Base-by-base conservation (phyloP, 2,329 filamentous ascomycete species). In the Malbranchea zuffiana region DNA sequence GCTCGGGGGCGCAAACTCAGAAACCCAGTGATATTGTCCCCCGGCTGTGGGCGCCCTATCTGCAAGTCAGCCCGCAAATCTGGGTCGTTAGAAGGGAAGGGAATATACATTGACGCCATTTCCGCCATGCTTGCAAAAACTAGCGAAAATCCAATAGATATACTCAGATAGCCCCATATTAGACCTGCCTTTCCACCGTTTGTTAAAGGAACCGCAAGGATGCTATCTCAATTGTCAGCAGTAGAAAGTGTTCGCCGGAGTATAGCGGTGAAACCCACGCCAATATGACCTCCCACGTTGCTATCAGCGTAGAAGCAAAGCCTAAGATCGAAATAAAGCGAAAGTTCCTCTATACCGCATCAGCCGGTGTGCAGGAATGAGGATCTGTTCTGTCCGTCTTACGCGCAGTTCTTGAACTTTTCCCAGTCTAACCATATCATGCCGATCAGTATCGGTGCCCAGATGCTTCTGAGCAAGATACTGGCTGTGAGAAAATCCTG, bases 321-420 rank as follows among this genome's bases (percentile, higher is more conserved):
- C 62, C 63, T 10, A 66, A 45, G 37, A 66, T 66, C 0, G 62
- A 63, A 20, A 64, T 45, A 40, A 64, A 65, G 20, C 55, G 52
- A 49, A 67, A 67, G 36, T 65, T 65, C 45, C 62, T 52, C 62
- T 66, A 34, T 21, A 36, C 4, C 7, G 11, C 6, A 19, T 26
- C 24, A 35, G 10, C 11, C 11, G 4, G 12, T 10, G 28, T 19
- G 30, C 20, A 24, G 11, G 37, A 40, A 15, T 32, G 29, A 10
- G 3, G 18, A n/a, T 2, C 21, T 26, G 39, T 33, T 31, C 3
- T n/a, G n/a, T n/a, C n/a, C 8, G 36, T 41, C 45, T 35, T 47
- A 58, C 60, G 31, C 59, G 50, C 10, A 63, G 43, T 16, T 61
- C 59, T 32, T 63, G 60, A 15, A 53, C 52, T 45, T 59, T 54